These are phyloP conservation scores for Gossypium armourianum DNA, from an alignment of 441 rosid genomes.

Conservation along the genomic window DNA sequence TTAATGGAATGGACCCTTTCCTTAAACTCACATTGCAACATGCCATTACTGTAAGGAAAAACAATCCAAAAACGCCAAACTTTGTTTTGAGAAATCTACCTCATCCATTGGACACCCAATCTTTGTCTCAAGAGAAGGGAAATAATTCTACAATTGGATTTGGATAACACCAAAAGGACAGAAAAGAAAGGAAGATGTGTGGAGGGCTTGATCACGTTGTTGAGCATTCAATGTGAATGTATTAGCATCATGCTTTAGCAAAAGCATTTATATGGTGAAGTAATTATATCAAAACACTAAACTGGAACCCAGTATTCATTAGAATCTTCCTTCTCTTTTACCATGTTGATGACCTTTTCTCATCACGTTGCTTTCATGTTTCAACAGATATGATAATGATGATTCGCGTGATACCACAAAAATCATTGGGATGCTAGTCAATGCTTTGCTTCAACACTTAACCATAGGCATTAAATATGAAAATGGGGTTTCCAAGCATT, in stretches of 20 bases:
- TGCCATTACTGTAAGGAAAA: not conserved
- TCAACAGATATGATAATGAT: not conserved
- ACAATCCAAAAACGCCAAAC: conserved; percentile 12
- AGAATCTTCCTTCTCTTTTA: not conserved
- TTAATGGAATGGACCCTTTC: not conserved
- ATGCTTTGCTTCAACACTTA: not conserved
- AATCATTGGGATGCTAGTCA: not conserved
- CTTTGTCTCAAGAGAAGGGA: not conserved
- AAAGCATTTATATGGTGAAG: not conserved
- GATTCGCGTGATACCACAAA: not conserved
- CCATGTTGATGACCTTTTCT: not conserved
- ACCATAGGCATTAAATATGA: not conserved
- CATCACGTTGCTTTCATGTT: not conserved
- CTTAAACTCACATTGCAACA: not conserved
- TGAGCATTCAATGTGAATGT: not conserved
- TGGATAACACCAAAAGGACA: not conserved
- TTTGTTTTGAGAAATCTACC: not conserved
- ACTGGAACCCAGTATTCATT: not conserved
- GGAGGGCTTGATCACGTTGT: not conserved
- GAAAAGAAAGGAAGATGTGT: not conserved
- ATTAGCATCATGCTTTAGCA: not conserved
- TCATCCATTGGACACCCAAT: not conserved
- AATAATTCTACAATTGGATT: not conserved
- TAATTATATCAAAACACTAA: not conserved
- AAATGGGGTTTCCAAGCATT: not conserved